Evolutionary conservation across 805 yeast genomes (phyloP).

Genomic region (Metschnikowia corniflorae): DNA sequence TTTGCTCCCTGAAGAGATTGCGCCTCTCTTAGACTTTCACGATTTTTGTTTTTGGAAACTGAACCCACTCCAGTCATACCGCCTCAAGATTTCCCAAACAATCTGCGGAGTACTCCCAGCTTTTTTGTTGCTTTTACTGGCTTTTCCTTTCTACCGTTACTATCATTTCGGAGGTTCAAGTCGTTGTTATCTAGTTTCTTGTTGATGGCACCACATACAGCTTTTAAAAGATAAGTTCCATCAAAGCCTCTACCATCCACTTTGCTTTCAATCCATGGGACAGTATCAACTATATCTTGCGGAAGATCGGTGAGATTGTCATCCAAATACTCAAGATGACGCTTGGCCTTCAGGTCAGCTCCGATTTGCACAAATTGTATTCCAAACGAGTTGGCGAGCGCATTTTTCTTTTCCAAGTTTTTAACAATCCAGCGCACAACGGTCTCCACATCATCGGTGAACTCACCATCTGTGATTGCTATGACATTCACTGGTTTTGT

Average conservation of each 20-base stretch:
- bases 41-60: no score
- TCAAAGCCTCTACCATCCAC: conserved; percentile 14
- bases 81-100: conserved; percentile 4
- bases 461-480: conserved; percentile 18
- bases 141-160: background rate
- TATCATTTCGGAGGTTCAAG: conserved; percentile 4
- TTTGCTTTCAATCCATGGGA: conserved; percentile 12
- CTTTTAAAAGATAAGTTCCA: conserved; percentile 15
- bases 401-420: conserved; percentile 10
- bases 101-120: conserved; percentile 7
- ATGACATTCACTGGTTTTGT: conserved; percentile 15
- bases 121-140: conserved; percentile 4
- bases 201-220: conserved; percentile 16
- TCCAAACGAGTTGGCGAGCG: conserved; percentile 15
- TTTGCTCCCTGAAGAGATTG: no score
- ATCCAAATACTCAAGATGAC: conserved; percentile 12
- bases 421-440: conserved; percentile 15
- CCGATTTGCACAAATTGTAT: conserved; percentile 18
- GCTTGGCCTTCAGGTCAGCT: conserved; percentile 12
- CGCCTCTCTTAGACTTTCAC: no score
- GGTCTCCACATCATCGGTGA: conserved; percentile 15
- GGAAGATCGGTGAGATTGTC: conserved; percentile 10
- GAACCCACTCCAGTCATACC: no score
- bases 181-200: conserved; percentile 12
- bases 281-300: conserved; percentile 17